phyloP scores from a whole-genome alignment of 75 land plant species.

The Gnetum montanum region DNA sequence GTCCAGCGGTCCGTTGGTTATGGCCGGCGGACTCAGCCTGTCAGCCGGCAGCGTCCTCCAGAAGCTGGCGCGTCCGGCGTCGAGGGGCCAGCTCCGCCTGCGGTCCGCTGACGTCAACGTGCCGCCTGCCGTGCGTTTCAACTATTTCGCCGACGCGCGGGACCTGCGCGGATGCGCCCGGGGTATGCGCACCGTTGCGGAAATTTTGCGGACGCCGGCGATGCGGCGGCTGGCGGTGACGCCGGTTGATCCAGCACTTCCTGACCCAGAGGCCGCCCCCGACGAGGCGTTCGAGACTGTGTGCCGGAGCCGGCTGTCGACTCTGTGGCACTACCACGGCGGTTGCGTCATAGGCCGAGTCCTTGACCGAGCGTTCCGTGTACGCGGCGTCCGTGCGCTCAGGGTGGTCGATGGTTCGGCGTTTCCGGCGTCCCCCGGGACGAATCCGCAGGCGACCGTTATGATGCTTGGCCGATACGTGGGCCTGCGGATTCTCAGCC shows the following conservation, averaged over 20 bases:
- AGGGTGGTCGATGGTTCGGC: constrained; percentile 62
- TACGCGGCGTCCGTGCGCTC: constrained; percentile 41
- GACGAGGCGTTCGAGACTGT: too few relatives aligned
- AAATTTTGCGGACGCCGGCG: too few relatives aligned
- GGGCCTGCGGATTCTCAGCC: too few relatives aligned
- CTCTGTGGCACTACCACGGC: constrained; percentile 68
- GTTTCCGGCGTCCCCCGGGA: constrained; percentile 42
- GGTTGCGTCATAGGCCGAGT: constrained; percentile 40
- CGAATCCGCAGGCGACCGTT: constrained; percentile 75
- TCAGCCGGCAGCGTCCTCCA: constrained; percentile 24
- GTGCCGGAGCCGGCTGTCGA: constrained; percentile 45
- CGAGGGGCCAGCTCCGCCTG: constrained; percentile 60
- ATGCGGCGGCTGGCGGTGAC: too few relatives aligned
- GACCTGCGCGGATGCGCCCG: constrained; percentile 58
- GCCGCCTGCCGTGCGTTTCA: constrained; percentile 75
- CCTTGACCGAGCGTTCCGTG: constrained; percentile 30
- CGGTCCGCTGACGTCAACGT: constrained; percentile 32
- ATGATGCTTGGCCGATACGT: constrained; percentile 71
- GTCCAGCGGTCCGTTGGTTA: constrained; percentile 77
- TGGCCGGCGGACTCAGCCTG: constrained; percentile 8
- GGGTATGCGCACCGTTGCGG: too few relatives aligned
- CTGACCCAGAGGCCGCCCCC: too few relatives aligned
- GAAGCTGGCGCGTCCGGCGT: constrained; percentile 64
- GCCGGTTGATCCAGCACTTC: too few relatives aligned
- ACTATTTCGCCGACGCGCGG: constrained; percentile 61